phyloP scores from a whole-genome alignment of 176 grass and related monocot genomes.

The Lolium rigidum region DNA sequence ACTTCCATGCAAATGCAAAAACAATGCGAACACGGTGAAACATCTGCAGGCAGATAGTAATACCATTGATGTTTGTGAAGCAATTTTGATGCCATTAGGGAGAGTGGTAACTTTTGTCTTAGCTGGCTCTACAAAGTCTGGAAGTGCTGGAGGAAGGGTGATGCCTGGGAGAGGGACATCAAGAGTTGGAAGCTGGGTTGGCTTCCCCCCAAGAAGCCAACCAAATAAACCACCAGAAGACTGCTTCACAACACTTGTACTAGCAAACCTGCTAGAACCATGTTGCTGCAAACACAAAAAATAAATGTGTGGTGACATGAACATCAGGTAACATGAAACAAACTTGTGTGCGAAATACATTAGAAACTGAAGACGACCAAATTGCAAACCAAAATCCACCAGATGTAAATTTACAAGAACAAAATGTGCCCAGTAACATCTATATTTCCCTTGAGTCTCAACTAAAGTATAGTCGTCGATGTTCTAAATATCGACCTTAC shows the following conservation, averaged over 20 bases:
- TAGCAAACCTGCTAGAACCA: constrained; percentile 61
- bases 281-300: constrained; percentile 43
- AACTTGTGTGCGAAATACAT: background rate
- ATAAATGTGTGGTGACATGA: background rate
- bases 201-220: constrained; percentile 63
- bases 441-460: background rate
- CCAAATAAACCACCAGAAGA: constrained; percentile 61
- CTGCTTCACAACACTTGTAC: constrained; percentile 62
- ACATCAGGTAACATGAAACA: constrained; percentile 6
- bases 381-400: constrained; percentile 9
- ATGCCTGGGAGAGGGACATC: constrained; percentile 63
- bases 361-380: background rate
- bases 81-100: constrained; percentile 74
- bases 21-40: constrained; percentile 1
- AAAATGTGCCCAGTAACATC: background rate
- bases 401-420: constrained; percentile 6
- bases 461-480: background rate
- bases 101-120: constrained; percentile 74
- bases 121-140: constrained; percentile 63
- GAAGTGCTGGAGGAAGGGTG: constrained; percentile 49
- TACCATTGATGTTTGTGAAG: constrained; percentile 62
- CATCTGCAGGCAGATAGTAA: constrained; percentile 10
- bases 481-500: constrained; percentile 3
- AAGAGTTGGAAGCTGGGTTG: constrained; percentile 54
- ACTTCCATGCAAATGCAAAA: background rate